Base-by-base conservation (phyloP, 225 moss, liverwort and hornwort genomes). In the Bryum argenteum region DNA sequence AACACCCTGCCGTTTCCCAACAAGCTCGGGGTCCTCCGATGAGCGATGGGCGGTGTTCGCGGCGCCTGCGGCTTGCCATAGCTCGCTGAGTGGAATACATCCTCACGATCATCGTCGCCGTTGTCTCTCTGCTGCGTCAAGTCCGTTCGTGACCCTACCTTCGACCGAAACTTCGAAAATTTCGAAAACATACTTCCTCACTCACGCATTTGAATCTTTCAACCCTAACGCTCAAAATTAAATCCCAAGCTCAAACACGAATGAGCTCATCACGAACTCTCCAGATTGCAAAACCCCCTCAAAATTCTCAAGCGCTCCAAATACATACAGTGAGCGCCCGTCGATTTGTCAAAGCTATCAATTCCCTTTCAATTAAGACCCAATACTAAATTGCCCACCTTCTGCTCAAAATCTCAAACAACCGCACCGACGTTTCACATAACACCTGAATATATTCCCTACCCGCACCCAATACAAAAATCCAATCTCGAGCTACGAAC, bases 141-240 rank as follows among this genome's bases (percentile, higher is more conserved):
- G n/a, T 9, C 65, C 8, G 45, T 33, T 22, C 59, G 45, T 6
- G 79, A 55, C 52, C 76, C 54, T 13, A 51, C 65, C 40, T 50
- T 79, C 1, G 79, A 41, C 60, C 83, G 83, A 63, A 79, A 83
- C 54, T 76, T 83, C 11, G 83, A 38, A 21, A 83, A 83, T 72
- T 69, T 76, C 52, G 72, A 61, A 63, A 83, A 79, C 83, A 83
- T 83, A 3, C 45, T 47, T 5, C 13, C 45, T 48, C 16, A 68
- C 48, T 42, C 70, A 22, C 45, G 40, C 75, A 72, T 67, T 59
- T 10, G 47, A 45, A 53, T 24, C 16, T 19, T 21, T 40, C 21
- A 47, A 54, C 18, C 79, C 41, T n/a, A 6, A 28, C 1, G 19
- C 58, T 16, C 9, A 17, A 8, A 47, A 3, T 59, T 3, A 3